Conservation (phyloP, 2,329 filamentous ascomycete species). For the Camptophora hylomeconis region DNA sequence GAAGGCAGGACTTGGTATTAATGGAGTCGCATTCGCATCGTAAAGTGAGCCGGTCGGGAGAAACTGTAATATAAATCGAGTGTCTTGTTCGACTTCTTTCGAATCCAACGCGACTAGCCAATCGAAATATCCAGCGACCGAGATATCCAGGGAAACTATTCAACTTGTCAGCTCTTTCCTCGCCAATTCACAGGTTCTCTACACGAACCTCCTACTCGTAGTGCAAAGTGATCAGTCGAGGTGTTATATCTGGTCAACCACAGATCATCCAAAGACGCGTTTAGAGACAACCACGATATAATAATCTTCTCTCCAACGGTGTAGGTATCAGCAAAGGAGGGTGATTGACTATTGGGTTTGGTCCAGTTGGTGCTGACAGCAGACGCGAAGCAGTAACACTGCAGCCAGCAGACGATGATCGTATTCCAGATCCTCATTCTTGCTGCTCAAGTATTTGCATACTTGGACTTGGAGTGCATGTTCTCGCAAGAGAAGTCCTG, state of each 20-base stretch:
- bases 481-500: too few species aligned
- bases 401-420: too few species aligned
- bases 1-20: not conserved
- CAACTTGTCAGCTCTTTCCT: too few species aligned
- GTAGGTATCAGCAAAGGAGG: slow-evolving; percentile 1
- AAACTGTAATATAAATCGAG: slow-evolving; percentile 1
- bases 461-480: too few species aligned
- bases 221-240: not conserved
- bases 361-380: slow-evolving; percentile 3
- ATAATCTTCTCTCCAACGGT: slow-evolving; percentile 1
- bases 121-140: not conserved
- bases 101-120: not conserved
- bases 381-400: too few species aligned
- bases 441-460: too few species aligned
- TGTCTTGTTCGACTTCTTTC: not conserved
- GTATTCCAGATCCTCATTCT: too few species aligned
- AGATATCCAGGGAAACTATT: too few species aligned
- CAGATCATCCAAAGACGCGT: not conserved
- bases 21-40: not conserved
- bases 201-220: not conserved
- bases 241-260: slow-evolving; percentile 1
- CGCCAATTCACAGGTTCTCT: too few species aligned
- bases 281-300: slow-evolving; percentile 1
- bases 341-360: not conserved
- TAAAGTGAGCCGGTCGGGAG: not conserved